phyloP scores from a whole-genome alignment of 179 eudicot species.

The Sideroxylon spinosum region DNA sequence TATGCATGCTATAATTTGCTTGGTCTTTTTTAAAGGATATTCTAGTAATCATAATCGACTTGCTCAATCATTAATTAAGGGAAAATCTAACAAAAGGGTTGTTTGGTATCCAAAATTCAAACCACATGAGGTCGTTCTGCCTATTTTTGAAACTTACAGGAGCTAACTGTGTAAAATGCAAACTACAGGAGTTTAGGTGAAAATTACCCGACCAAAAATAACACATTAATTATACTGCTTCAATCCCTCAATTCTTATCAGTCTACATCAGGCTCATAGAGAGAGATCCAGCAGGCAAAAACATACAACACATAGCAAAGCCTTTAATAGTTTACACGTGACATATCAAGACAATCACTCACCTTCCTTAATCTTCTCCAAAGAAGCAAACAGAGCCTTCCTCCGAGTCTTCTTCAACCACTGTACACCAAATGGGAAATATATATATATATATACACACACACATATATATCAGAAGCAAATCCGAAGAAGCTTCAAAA shows the following conservation, averaged over 20 bases:
- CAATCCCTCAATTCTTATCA: constrained; percentile 3
- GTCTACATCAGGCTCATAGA: neutral
- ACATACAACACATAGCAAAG: neutral
- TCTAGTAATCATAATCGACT: no score
- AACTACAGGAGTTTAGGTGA: no score
- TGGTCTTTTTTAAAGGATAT: no score
- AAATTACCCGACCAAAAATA: neutral
- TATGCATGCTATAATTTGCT: no score
- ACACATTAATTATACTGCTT: neutral
- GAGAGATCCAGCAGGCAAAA: neutral
- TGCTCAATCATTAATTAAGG: no score
- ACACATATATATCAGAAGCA: neutral
- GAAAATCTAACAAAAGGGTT: no score
- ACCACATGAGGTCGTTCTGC: no score
- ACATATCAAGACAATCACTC: neutral
- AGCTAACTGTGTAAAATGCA: no score
- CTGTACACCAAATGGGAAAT: constrained; percentile 33
- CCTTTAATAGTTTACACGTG: neutral
- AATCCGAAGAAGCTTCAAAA: neutral
- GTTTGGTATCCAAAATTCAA: no score
- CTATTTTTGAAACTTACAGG: no score
- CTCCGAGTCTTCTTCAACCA: constrained; percentile 92
- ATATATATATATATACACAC: no score
- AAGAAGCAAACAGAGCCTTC: constrained; percentile 83
- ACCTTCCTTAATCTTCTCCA: constrained; percentile 97